Evolutionary conservation across 2,329 filamentous ascomycete genomes (phyloP).

Genomic region (Cordyceps tenuipes): DNA sequence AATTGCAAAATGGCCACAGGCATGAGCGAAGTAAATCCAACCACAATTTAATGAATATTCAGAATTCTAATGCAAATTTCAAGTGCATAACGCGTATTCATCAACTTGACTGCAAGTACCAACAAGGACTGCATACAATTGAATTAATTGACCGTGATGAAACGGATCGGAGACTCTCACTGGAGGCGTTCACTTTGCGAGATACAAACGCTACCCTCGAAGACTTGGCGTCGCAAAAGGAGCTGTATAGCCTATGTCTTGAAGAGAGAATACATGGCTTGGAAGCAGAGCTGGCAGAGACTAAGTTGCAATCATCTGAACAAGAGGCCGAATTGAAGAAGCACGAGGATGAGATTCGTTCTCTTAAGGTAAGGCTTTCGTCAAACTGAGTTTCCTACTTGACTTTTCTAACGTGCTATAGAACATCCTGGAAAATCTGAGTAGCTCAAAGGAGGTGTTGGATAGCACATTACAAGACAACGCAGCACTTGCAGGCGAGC

Average conservation of each 20-base stretch:
- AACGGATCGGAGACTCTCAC: conserved; percentile 58
- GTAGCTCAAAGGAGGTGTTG: conserved; percentile 58
- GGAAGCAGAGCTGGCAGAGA: conserved; percentile 33
- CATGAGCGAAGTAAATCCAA: conserved; percentile 6
- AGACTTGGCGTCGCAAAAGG: neutral
- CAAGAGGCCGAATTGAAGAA: conserved; percentile 41
- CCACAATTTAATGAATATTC: neutral
- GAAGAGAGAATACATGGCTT: conserved; percentile 14
- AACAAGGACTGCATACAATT: conserved; percentile 54
- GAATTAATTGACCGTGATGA: conserved; percentile 68
- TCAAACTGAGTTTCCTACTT: too few relatives aligned
- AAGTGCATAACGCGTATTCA: conserved; percentile 40
- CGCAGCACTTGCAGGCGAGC: conserved; percentile 41
- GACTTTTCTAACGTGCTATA: conserved; percentile 25
- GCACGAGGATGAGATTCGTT: conserved; percentile 40
- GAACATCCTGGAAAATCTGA: conserved; percentile 64
- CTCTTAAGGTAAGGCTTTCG: conserved; percentile 35
- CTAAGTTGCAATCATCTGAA: conserved; percentile 32
- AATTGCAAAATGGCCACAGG: conserved; percentile 9
- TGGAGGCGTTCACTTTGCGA: conserved; percentile 62
- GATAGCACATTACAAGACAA: conserved; percentile 58
- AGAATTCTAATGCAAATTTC: neutral
- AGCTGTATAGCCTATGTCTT: neutral
- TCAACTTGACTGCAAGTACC: conserved; percentile 62
- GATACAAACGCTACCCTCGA: conserved; percentile 56